Base-by-base conservation (phyloP, 371 early-diverging fungal genomes). In the Thermomucor indicae-seudaticae region DNA sequence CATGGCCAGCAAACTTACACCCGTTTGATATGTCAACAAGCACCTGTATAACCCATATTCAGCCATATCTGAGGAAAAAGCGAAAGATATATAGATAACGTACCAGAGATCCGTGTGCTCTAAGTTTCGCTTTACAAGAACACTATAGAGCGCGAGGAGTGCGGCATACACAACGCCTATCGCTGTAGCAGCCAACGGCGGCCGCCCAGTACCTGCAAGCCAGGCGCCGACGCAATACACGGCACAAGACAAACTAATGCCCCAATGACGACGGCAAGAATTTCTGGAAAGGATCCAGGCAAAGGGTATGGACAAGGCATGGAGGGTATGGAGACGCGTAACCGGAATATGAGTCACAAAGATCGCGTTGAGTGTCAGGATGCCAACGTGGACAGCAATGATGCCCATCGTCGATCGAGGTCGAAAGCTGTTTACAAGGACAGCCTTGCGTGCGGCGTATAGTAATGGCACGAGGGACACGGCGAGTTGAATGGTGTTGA, bases 331-430 rank as follows among this genome's bases (percentile, higher is more conserved):
- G 31, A 43, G 44, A 12, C 37, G 34, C 16, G 39, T 43, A 27
- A 43, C 20, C 31, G 49, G 44, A 22, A 49, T 47, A 29, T 55
- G 42, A 14, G 38, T 47, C 38, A 54, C 16, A 19, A 54, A 54
- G n/a, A 47, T 19, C 1, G 54, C 47, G 11, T 47, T 37, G 31
- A 54, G 41, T 10, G 40, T 31, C 8, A 54, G 29, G 41, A 47
- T 22, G 7, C 23, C 51, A 5, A 28, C 24, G 31, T 51, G 20
- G 4, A 43, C 39, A 29, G 30, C 12, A 17, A 14, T 4, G 34
- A 19, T 16, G 23, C n/a, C n/a, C n/a, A n/a, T n/a, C n/a, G n/a
- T n/a, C n/a, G n/a, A n/a, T n/a, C n/a, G n/a, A n/a, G n/a, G n/a
- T n/a, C n/a, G n/a, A n/a, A n/a, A n/a, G 24, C 44, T 23, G n/a